phyloP scores from a whole-genome alignment of 1,284 basidiomycete species.

The Hemileia vastatrix region DNA sequence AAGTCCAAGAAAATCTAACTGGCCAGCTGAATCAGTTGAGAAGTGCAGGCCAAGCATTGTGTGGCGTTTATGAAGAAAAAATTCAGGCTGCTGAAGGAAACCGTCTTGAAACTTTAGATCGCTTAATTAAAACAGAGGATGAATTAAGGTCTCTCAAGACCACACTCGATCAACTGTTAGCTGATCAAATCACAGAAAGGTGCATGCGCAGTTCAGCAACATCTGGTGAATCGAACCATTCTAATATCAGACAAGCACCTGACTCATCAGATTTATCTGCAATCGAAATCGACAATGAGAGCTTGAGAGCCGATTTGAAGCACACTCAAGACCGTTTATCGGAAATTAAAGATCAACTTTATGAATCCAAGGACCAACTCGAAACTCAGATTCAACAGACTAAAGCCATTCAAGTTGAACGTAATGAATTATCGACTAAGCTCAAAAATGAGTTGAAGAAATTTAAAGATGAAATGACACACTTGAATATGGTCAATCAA shows the following conservation, averaged over 20 bases:
- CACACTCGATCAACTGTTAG: too few relatives aligned
- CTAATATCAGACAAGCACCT: too few relatives aligned
- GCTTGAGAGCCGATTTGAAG: constrained; percentile 14
- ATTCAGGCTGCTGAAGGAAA: not conserved
- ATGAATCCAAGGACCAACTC: constrained; percentile 11
- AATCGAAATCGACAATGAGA: constrained; percentile 16
- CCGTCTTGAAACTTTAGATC: not conserved
- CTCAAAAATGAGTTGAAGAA: not conserved
- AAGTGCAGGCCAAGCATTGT: constrained; percentile 12
- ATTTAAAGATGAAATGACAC: not conserved
- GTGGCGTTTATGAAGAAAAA: constrained; percentile 10
- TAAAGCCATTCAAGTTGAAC: not conserved
- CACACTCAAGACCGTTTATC: constrained; percentile 7
- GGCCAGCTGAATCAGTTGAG: constrained; percentile 5
- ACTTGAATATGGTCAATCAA: not conserved
- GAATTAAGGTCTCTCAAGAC: not conserved
- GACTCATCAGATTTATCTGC: not conserved
- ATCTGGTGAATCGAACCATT: too few relatives aligned
- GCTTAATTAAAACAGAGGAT: not conserved
- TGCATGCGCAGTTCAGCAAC: too few relatives aligned
- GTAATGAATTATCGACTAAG: not conserved
- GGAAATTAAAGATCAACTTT: constrained; percentile 7
- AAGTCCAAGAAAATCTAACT: not conserved
- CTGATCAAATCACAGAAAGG: too few relatives aligned
- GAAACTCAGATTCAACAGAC: not conserved